Conservation (phyloP, 164 flowering plant species). For the Aristolochia californica region DNA sequence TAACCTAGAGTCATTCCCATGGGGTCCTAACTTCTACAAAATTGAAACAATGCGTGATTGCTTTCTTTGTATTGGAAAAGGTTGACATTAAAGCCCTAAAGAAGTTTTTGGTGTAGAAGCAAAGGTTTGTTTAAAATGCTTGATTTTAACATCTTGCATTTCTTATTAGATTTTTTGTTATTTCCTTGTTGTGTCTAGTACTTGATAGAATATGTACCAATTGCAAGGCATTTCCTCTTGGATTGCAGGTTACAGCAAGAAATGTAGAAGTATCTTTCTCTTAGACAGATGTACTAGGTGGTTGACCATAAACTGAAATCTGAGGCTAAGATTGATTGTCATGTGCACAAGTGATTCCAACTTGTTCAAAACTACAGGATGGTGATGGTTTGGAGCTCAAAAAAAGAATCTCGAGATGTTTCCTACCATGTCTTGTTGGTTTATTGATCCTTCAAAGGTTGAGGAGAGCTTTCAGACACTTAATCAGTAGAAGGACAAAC, state of each 20-base stretch:
- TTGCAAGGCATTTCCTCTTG: slow-evolving; percentile 34
- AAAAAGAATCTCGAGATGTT: slow-evolving; percentile 55
- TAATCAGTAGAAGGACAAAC: slow-evolving; percentile 85
- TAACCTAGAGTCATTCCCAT: no score
- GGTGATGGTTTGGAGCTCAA: slow-evolving; percentile 60
- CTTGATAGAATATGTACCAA: slow-evolving; percentile 26
- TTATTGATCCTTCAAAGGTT: slow-evolving; percentile 66
- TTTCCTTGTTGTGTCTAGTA: slow-evolving; percentile 12
- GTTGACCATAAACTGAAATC: slow-evolving; percentile 7
- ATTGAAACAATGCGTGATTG: slow-evolving; percentile 57
- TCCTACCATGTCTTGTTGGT: slow-evolving; percentile 75
- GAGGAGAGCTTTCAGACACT: slow-evolving; percentile 76
- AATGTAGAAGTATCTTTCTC: slow-evolving; percentile 81
- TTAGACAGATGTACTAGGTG: slow-evolving; percentile 74
- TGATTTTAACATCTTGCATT: slow-evolving; percentile 14
- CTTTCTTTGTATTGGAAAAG: slow-evolving; percentile 67
- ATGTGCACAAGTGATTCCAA: slow-evolving; percentile 4
- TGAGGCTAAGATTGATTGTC: slow-evolving; percentile 3
- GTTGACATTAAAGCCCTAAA: slow-evolving; percentile 93
- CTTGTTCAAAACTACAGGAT: slow-evolving; percentile 42
- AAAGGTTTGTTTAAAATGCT: slow-evolving; percentile 46
- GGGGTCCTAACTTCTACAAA: no score
- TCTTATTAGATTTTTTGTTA: no score
- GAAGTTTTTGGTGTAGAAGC: slow-evolving; percentile 83
- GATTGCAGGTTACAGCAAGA: slow-evolving; percentile 92